Percentiles rank a stretch among this genome's conserved stretches.
These are phyloP conservation scores for Leccinum rimulosum DNA, from an alignment of 768 basidiomycete genomes.

Conservation along the genomic window DNA sequence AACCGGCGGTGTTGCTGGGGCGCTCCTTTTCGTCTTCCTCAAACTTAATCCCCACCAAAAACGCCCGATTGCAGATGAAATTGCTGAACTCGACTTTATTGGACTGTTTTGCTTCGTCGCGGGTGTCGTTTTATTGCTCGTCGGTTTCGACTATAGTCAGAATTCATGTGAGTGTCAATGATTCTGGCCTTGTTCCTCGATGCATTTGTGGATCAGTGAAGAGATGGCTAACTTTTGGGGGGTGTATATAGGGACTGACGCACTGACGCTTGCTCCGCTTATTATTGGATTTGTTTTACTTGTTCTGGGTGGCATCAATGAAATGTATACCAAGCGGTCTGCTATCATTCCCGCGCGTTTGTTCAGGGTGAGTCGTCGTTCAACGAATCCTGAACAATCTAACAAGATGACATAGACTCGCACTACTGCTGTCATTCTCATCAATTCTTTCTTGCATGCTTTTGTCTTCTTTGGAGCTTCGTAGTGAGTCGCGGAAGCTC, in stretches of 20 bases:
- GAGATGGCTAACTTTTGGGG: background rate
- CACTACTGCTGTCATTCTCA: constrained; percentile 61
- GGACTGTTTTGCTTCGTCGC: constrained; percentile 61
- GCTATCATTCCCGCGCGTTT: constrained; percentile 74
- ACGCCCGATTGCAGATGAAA: constrained; percentile 54
- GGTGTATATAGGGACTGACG: constrained; percentile 46
- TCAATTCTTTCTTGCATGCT: constrained; percentile 62
- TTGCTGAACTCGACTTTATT: constrained; percentile 68
- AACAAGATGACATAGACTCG: constrained; percentile 49
- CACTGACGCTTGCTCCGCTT: constrained; percentile 63
- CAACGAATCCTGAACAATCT: background rate
- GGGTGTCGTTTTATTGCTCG: constrained; percentile 64
- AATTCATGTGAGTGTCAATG: constrained; percentile 50
- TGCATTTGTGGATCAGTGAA: background rate
- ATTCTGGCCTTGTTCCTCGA: background rate
- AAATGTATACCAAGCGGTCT: constrained; percentile 57
- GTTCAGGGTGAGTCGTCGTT: constrained; percentile 50
- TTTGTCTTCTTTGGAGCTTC: constrained; percentile 53
- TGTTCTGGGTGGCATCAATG: constrained; percentile 52
- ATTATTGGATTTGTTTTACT: constrained; percentile 55
- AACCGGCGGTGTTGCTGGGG: constrained; percentile 64
- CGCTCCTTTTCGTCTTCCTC: constrained; percentile 67
- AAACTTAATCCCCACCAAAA: constrained; percentile 75
- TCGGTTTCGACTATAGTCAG: constrained; percentile 74
- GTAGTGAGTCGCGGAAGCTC: constrained; percentile 20